Evolutionary conservation across 1,284 basidiomycete genomes (phyloP).

Genomic region (Leccinum insolens): DNA sequence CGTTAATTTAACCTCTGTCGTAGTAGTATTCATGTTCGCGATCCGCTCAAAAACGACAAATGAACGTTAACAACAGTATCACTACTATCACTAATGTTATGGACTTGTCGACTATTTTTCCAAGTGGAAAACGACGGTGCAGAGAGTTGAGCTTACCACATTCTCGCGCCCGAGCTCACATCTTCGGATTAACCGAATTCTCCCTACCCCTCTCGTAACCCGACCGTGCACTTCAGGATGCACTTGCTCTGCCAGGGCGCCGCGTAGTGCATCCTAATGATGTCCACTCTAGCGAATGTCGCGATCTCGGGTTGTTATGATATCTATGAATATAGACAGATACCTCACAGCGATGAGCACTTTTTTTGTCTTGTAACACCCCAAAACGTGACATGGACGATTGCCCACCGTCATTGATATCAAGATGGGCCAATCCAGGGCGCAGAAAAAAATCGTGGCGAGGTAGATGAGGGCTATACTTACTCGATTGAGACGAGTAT

Average conservation of each 20-base stretch:
- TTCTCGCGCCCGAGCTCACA: too few species aligned
- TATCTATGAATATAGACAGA: conserved; percentile 2
- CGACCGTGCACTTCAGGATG: conserved; percentile 41
- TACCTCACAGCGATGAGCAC: too few species aligned
- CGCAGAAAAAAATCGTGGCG: conserved; percentile 14
- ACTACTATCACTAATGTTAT: too few species aligned
- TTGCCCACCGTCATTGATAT: conserved; percentile 32
- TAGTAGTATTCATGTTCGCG: background rate
- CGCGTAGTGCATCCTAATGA: conserved; percentile 71
- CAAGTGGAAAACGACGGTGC: too few species aligned
- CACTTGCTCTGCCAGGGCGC: conserved; percentile 62
- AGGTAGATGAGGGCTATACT: conserved; percentile 26
- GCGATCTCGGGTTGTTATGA: conserved; percentile 53
- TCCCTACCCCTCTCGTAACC: background rate
- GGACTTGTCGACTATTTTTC: too few species aligned
- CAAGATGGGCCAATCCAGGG: conserved; percentile 24
- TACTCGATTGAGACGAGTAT: conserved; percentile 20
- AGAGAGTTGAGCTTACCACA: too few species aligned
- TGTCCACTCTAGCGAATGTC: conserved; percentile 83
- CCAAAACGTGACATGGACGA: too few species aligned
- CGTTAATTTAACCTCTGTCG: background rate
- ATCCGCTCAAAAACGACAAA: background rate
- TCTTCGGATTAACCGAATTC: background rate
- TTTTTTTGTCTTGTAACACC: too few species aligned
- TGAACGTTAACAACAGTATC: too few species aligned